Conservation (phyloP, 1,139 yeast genomes). For the Diutina sp. region DNA sequence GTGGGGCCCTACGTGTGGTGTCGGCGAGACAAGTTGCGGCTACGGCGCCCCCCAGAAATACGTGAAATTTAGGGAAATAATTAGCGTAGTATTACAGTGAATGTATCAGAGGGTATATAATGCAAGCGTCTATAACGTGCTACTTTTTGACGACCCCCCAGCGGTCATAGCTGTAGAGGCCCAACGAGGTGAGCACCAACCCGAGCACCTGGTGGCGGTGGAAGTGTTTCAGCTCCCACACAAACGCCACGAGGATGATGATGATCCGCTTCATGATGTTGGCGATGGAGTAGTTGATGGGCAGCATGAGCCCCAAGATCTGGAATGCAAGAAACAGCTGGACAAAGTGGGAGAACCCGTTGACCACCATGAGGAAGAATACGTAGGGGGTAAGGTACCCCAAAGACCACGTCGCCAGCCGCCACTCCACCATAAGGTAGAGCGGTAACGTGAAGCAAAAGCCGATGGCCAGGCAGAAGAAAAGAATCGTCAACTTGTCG, state of each 20-base stretch:
- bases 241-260: conserved; percentile 66
- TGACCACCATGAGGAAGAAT: conserved; percentile 28
- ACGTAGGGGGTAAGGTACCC: conserved; percentile 21
- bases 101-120: neutral
- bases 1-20: too few species aligned
- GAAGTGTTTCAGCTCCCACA: conserved; percentile 59
- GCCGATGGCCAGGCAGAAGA: conserved; percentile 77
- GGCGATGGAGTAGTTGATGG: conserved; percentile 87
- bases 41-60: too few species aligned
- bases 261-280: conserved; percentile 78
- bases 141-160: conserved; percentile 36
- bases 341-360: conserved; percentile 72
- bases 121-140: neutral
- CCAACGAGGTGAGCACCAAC: conserved; percentile 49
- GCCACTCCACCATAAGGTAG: conserved; percentile 57
- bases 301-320: conserved; percentile 70
- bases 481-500: conserved; percentile 73
- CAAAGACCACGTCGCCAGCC: conserved; percentile 19
- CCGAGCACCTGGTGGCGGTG: conserved; percentile 54
- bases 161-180: conserved; percentile 59
- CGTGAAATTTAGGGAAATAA: neutral
- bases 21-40: too few species aligned
- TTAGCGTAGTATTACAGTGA: neutral
- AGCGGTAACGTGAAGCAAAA: conserved; percentile 67
- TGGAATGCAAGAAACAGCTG: conserved; percentile 87